Evolutionary conservation across 1,139 yeast species (phyloP).

Genomic region (Protomyces gravidus): DNA sequence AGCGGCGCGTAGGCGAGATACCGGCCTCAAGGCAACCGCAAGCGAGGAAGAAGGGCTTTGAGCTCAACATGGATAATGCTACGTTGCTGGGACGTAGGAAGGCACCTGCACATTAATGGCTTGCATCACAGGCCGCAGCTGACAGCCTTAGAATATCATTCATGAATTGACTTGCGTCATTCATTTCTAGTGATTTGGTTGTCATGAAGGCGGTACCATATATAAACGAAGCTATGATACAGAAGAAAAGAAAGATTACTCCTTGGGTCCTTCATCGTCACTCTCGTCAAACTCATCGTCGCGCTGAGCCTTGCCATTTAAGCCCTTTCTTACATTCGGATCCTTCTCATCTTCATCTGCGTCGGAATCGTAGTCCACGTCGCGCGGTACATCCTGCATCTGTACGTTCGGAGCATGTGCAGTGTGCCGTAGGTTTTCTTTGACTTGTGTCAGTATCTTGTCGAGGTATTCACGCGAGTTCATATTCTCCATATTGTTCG

Average conservation of each 20-base stretch:
- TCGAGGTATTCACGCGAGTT: conserved; percentile 89
- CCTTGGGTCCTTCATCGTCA: neutral
- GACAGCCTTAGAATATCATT: too few relatives aligned
- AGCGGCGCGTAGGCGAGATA: conserved; percentile 29
- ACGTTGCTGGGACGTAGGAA: conserved; percentile 74
- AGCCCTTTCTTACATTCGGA: conserved; percentile 19
- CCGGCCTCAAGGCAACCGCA: conserved; percentile 32
- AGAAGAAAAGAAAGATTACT: too few relatives aligned
- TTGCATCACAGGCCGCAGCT: too few relatives aligned
- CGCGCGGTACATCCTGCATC: conserved; percentile 82
- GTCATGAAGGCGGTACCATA: too few relatives aligned
- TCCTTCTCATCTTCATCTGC: conserved; percentile 59
- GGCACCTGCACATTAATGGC: conserved; percentile 40
- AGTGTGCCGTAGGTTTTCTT: conserved; percentile 75
- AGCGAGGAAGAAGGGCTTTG: conserved; percentile 49
- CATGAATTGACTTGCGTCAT: too few relatives aligned
- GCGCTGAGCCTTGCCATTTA: conserved; percentile 18
- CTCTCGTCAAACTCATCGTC: neutral
- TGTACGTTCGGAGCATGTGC: conserved; percentile 95
- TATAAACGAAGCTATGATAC: too few relatives aligned
- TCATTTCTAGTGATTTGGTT: too few relatives aligned
- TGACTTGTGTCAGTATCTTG: conserved; percentile 72
- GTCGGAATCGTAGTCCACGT: conserved; percentile 62
- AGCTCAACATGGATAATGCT: conserved; percentile 70
- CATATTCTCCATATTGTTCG: conserved; percentile 94